phyloP scores from a whole-genome alignment of 441 rosid species.

The Croton setiger region DNA sequence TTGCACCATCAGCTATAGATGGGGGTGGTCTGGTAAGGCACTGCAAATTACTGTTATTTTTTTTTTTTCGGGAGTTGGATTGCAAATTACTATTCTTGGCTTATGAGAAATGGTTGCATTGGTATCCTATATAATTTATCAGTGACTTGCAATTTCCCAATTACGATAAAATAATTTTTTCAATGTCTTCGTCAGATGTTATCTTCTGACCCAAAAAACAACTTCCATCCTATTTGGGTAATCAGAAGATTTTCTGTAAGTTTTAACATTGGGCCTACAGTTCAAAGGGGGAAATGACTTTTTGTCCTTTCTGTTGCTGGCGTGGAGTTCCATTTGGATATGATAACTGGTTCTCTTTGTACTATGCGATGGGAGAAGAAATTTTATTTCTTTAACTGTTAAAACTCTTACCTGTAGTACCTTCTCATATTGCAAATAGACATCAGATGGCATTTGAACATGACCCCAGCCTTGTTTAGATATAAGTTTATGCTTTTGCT shows the following conservation, averaged over 20 bases:
- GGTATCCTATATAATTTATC: neutral
- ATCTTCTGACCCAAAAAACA: too few relatives aligned
- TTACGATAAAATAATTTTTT: neutral
- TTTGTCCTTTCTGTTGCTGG: too few relatives aligned
- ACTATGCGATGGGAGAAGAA: neutral
- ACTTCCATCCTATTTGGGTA: too few relatives aligned
- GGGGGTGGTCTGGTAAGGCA: constrained; percentile 70
- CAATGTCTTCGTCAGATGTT: too few relatives aligned
- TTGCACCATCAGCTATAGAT: constrained; percentile 98
- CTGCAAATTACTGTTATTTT: neutral
- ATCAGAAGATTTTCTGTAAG: too few relatives aligned
- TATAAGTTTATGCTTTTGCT: neutral
- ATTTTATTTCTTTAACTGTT: neutral
- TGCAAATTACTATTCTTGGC: neutral
- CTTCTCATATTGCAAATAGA: neutral
- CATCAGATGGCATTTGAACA: constrained; percentile 1
- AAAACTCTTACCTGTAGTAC: constrained; percentile 6
- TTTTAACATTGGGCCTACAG: too few relatives aligned
- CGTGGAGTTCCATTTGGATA: neutral
- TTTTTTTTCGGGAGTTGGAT: too few relatives aligned
- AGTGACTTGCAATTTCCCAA: constrained; percentile 10
- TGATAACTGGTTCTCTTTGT: neutral
- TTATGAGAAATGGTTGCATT: neutral
- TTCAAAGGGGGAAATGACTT: too few relatives aligned
- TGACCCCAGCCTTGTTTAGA: constrained; percentile 2